Evolutionary conservation across 2,329 filamentous ascomycete species (phyloP).

Genomic region (Fusarium cyanostomum): DNA sequence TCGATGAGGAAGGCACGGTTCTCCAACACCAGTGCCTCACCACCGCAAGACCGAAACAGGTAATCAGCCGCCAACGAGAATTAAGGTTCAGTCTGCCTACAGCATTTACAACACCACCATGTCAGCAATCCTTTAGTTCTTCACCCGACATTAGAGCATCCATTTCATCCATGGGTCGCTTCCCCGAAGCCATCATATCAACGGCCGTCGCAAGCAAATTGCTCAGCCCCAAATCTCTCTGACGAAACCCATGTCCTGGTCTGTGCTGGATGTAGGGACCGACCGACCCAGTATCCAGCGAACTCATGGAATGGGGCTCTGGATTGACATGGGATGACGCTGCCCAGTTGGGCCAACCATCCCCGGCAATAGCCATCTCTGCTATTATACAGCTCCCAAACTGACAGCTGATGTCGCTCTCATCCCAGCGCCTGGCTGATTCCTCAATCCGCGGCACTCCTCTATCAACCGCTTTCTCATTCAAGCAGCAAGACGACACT

Average conservation of each 20-base stretch:
- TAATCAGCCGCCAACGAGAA: slow-evolving; percentile 1
- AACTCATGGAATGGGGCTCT: slow-evolving; percentile 14
- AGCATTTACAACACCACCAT: neutral
- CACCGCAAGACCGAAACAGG: neutral
- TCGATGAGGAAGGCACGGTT: neutral
- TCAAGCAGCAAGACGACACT: neutral
- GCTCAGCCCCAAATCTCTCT: slow-evolving; percentile 3
- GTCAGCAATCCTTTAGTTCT: neutral
- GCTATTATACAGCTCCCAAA: slow-evolving; percentile 13
- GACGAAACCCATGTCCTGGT: neutral
- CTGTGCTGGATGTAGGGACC: slow-evolving; percentile 2
- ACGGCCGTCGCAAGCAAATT: neutral
- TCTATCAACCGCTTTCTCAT: slow-evolving; percentile 1
- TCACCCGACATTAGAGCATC: neutral
- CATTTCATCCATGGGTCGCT: neutral
- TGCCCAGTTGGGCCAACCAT: neutral
- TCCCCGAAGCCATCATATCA: slow-evolving; percentile 4
- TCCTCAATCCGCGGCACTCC: slow-evolving; percentile 6
- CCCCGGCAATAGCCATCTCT: slow-evolving; percentile 16
- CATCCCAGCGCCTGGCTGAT: slow-evolving; percentile 12
- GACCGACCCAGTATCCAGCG: neutral
- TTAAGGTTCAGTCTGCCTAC: neutral
- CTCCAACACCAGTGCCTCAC: neutral
- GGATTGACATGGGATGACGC: slow-evolving; percentile 16
- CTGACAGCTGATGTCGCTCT: slow-evolving; percentile 17